A percentile compares a stretch with the other conserved stretches of the same genome.
These are phyloP conservation scores for Tetragonia tetragonoides DNA, from an alignment of 148 eudicot genomes.

Conservation along the genomic window DNA sequence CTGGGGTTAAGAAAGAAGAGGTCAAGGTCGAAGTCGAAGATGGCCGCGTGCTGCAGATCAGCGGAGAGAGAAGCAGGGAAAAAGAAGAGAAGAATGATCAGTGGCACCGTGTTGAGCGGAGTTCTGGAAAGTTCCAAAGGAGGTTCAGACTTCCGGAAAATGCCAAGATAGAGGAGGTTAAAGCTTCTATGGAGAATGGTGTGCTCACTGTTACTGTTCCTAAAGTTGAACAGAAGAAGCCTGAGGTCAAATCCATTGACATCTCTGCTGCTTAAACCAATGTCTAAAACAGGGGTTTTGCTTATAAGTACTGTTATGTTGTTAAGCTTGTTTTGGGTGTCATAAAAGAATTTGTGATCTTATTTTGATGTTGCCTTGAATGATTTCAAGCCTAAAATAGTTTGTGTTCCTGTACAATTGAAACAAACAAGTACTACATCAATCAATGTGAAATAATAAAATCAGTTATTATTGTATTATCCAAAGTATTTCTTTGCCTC, in stretches of 20 bases:
- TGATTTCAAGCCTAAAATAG: no score
- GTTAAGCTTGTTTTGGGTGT: no score
- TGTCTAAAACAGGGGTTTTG: no score
- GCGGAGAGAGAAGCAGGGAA: constrained; percentile 38
- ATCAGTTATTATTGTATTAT: no score
- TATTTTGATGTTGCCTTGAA: no score
- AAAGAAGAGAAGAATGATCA: constrained; percentile 30
- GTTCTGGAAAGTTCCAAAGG: constrained; percentile 34
- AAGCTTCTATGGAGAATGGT: constrained; percentile 37
- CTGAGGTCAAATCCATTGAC: constrained; percentile 29
- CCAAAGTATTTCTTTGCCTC: no score
- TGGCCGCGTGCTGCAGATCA: constrained; percentile 32
- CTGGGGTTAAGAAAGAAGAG: constrained; percentile 47
- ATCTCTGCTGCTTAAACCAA: no score
- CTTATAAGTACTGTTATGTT: no score
- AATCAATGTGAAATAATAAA: no score
- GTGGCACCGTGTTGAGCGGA: constrained; percentile 44
- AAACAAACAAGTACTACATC: no score
- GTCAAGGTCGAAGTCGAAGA: constrained; percentile 47
- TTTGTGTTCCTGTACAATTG: no score
- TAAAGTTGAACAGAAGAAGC: constrained; percentile 22
- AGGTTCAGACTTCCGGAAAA: constrained; percentile 45
- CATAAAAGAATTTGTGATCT: no score
- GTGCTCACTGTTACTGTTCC: constrained; percentile 37
- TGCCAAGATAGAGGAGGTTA: constrained; percentile 31